Percentiles rank a stretch among this genome's conserved stretches.
Evolutionary conservation across 495 filamentous ascomycete species (phyloP).

Genomic region (Penicillium bovifimosum): DNA sequence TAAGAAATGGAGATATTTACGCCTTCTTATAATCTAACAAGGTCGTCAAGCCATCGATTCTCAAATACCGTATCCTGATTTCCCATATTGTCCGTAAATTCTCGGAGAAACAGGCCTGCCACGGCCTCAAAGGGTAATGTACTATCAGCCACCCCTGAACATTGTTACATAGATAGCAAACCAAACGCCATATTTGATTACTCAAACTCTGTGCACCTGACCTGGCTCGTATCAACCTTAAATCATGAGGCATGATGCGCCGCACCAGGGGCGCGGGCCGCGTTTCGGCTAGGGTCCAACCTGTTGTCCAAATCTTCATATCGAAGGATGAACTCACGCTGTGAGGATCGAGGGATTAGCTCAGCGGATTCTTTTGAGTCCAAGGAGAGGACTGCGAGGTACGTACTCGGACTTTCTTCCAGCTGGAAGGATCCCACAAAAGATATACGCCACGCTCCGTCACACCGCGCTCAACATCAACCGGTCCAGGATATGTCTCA

Average conservation of each 20-base stretch:
- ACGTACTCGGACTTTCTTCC: conserved; percentile 76
- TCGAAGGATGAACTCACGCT: conserved; percentile 75
- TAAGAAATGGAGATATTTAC: not conserved
- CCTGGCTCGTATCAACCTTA: conserved; percentile 1
- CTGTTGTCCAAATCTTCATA: conserved; percentile 71
- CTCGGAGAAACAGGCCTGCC: conserved; percentile 27
- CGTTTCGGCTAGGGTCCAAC: conserved; percentile 36
- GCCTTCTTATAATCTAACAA: not conserved
- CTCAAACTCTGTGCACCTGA: conserved; percentile 11
- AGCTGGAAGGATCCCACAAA: conserved; percentile 77
- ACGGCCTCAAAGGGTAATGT: conserved; percentile 24
- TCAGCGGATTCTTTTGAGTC: not conserved
- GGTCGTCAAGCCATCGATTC: conserved; percentile 27
- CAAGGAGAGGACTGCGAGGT: not conserved
- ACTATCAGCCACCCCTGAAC: conserved; percentile 21
- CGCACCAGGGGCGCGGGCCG: conserved; percentile 32
- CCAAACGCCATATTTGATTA: conserved; percentile 36
- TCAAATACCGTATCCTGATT: conserved; percentile 25
- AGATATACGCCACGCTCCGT: conserved; percentile 85
- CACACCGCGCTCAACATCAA: conserved; percentile 52
- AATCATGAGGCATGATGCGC: conserved; percentile 41
- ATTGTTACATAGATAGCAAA: conserved; percentile 30
- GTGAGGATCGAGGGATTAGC: not conserved
- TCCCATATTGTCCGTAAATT: conserved; percentile 21
- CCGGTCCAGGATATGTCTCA: conserved; percentile 61